Evolutionary conservation across 345 rosid genomes (phyloP).

Genomic region (Firmiana major): DNA sequence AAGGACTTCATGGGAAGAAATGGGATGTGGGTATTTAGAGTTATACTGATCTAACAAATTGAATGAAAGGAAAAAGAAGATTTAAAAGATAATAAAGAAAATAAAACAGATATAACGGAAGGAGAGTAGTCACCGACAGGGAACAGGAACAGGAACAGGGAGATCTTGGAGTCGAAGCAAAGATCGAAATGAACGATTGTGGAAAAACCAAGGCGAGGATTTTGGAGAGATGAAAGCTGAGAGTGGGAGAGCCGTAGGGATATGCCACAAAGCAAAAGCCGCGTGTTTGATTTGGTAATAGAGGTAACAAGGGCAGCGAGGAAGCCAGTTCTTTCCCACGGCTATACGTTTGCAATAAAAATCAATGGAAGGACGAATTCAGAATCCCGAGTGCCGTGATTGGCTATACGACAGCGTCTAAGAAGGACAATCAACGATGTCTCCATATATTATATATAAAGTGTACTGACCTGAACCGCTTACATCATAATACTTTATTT

Average conservation of each 20-base stretch:
- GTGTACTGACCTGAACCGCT: too few relatives aligned
- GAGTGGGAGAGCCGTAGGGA: neutral
- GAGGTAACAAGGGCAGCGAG: neutral
- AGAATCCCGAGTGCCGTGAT: neutral
- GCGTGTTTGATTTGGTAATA: neutral
- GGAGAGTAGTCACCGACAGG: conserved; percentile 7
- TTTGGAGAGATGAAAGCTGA: neutral
- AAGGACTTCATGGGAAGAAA: neutral
- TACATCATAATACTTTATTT: too few relatives aligned
- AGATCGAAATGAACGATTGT: neutral
- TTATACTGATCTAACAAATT: neutral
- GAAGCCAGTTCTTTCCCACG: neutral
- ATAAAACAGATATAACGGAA: neutral
- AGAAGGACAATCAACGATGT: neutral
- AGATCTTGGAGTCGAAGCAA: conserved; percentile 12
- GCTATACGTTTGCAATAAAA: neutral
- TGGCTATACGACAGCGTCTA: neutral
- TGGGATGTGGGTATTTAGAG: neutral
- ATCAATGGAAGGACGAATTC: neutral
- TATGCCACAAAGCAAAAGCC: neutral
- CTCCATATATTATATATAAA: too few relatives aligned
- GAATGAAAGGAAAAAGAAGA: neutral
- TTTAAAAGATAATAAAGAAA: neutral
- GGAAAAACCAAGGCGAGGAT: neutral
- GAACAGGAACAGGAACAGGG: neutral